Evolutionary conservation across 345 rosid genomes (phyloP), one percentile per base, ranked within the genome.

Genomic region (Eutrema heterophyllum): DNA sequence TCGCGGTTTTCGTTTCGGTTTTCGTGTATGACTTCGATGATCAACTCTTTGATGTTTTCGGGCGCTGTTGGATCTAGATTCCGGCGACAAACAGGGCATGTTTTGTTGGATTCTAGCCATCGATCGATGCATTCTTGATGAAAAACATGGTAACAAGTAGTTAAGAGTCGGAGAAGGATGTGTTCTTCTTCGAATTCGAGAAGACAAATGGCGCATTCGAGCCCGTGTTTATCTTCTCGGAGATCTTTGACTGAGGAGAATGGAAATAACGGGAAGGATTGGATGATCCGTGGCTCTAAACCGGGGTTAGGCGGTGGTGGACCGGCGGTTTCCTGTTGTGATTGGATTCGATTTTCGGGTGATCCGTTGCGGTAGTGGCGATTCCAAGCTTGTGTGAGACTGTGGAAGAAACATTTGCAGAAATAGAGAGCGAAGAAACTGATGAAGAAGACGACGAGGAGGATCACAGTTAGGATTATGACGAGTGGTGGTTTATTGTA

Each of bases 161-260:
- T 88, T 29, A 93, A 43, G 9, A 91, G 87, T 5, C 96, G 85
- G 1, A 75, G 74, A 3, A 93, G 87, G 12, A 84, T 15, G 64
- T 88, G 86, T 0, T 88, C 87, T 43, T 85, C 87, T 30, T 75
- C 76, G 60, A 93, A 91, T 67, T 93, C 96, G 1, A 78, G 81
- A 74, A 93, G 79, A 77, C 97, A 93, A 41, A 93, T 88, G 3
- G 96, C 90, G 59, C 98, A 89, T 79, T 93, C 98, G 14, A 88
- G 79, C 2, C 86, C 90, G 27, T 79, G 80, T 35, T 87, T 81
- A 3, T 84, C 91, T 4, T 74, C 65, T 6, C 84, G 67, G 5
- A 85, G 82, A 58, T 81, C 83, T 76, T 87, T 93, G 13, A 93
- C 88, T 5, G 76, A 75, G 2, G 92, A 85, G 72, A 86, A 89